Evolutionary conservation across 768 basidiomycete genomes (phyloP), one percentile per base, ranked within the genome.

Genomic region (Boletus subcaerulescens): DNA sequence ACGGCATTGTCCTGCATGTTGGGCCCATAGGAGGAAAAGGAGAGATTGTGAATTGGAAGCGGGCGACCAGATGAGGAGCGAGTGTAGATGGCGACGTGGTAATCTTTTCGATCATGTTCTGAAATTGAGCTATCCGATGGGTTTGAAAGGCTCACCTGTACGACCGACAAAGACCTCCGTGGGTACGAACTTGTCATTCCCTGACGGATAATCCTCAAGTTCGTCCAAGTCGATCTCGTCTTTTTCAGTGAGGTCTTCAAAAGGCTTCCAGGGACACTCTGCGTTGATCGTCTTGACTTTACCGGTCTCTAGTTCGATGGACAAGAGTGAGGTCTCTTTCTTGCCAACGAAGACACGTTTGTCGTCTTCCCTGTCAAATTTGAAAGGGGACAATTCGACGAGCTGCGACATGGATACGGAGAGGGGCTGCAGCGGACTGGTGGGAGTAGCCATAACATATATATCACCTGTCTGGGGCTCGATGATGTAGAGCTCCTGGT

Each of bases 401-500:
- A 99, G 82, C 67, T 98, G 90, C 2, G 91, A 76, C 83, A 98
- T 92, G 47, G 93, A 86, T 59, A 97, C 82, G 1, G 94, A 93
- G 58, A 99, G 87, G 45, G 89, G 91, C 64, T 93, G 87, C 40
- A 98, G 79, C 3, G 87, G 83, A 47, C 80, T 80, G 14, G 78
- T 77, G 1, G 86, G 84, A 0, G 83, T 80, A 7, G 84, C 73
- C 74, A 92, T 86, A 56, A 97, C 84, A 69, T 90, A 98, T 60
- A 98, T 91, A 64, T 93, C 89, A 8, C 96, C 96, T 5, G 90
- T 87, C 76, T 94, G 90, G 0, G 96, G 96, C 65, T 98, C 96
- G 49, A 98, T 90, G 56, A 98, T 87, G 72, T 96, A 98, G 42
- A 88, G 81, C 68, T 93, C 91, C 62, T 84, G 81, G 26, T 74